Base-by-base conservation (phyloP, 805 yeast species). In the Zygotorulaspora danielsina region DNA sequence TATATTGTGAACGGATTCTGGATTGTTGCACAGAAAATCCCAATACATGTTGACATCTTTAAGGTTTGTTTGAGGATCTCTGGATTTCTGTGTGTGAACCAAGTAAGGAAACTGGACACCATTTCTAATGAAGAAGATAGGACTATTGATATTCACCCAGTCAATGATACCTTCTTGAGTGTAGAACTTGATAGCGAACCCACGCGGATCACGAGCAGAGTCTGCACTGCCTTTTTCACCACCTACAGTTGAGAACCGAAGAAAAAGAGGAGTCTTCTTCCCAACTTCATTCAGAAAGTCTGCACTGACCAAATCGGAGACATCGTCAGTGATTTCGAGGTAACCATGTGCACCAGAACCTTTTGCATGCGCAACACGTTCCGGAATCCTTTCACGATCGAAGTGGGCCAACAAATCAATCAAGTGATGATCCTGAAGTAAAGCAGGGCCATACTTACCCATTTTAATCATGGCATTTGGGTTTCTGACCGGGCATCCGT, bases 1-100 rank as follows among this genome's bases (percentile, higher is more conserved):
- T 32, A 83, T 80, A 66, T 84, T 89, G 64, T 84, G 93, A 46
- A 75, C 64, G 18, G 87, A 70, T 66, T 84, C 94, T 55, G 73
- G 84, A 63, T 84, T 84, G 54, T 73, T 65, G 24, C 75, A 68
- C 57, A 80, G 66, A 63, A 80, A 83, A 63, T 84, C 89, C 90
- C 90, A 83, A 61, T 79, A 81, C 81, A 78, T 77, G 67, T 78
- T 78, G 24, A 86, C 70, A 64, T 81, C 89, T 65, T 80, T 81
- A 61, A 81, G 70, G 66, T 82, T 82, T 29, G 88, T 83, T 61
- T 80, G 63, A 13, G 81, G 81, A 61, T 74, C 66, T 51, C 81
- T 72, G 18, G 38, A 24, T 69, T 76, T 76, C 61, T 75, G 80
- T 30, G 80, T 71, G 65, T 75, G 80, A 50, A 75, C 73, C 54